These are phyloP conservation scores for Betula pendula DNA, from an alignment of 306 rosid genomes.

Conservation along the genomic window DNA sequence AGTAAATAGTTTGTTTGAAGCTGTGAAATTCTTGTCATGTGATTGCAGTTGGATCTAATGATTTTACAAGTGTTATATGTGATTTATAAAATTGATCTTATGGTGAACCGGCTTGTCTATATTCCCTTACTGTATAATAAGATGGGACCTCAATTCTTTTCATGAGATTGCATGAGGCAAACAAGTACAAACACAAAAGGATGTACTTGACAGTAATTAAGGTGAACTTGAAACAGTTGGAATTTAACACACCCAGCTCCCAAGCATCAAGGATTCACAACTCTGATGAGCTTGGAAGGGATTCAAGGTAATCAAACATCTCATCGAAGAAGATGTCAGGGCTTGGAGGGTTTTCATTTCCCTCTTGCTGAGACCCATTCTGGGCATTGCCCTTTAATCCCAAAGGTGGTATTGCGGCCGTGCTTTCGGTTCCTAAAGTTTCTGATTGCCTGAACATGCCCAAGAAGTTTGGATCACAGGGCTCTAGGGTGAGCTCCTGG, in stretches of 20 bases:
- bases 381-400: slow-evolving; percentile 4
- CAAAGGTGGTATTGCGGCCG: slow-evolving; percentile 26
- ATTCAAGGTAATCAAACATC: slow-evolving; percentile 49
- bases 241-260: neutral
- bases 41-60: neutral
- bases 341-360: slow-evolving; percentile 14
- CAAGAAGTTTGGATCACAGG: slow-evolving; percentile 14
- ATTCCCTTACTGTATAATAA: neutral
- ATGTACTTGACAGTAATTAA: neutral
- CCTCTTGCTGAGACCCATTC: slow-evolving; percentile 5
- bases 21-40: neutral
- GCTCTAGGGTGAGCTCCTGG: slow-evolving; percentile 29
- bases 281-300: slow-evolving; percentile 37
- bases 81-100: neutral
- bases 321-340: slow-evolving; percentile 42
- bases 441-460: slow-evolving; percentile 33
- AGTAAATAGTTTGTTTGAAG: neutral
- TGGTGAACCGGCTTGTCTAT: neutral
- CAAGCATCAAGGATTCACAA: slow-evolving; percentile 13
- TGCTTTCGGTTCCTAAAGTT: slow-evolving; percentile 16
- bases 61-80: neutral
- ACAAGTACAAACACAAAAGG: neutral
- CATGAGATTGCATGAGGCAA: neutral
- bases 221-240: neutral
- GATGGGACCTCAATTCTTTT: neutral